Conservation (phyloP, 768 basidiomycete species). For the Suillus discolor region DNA sequence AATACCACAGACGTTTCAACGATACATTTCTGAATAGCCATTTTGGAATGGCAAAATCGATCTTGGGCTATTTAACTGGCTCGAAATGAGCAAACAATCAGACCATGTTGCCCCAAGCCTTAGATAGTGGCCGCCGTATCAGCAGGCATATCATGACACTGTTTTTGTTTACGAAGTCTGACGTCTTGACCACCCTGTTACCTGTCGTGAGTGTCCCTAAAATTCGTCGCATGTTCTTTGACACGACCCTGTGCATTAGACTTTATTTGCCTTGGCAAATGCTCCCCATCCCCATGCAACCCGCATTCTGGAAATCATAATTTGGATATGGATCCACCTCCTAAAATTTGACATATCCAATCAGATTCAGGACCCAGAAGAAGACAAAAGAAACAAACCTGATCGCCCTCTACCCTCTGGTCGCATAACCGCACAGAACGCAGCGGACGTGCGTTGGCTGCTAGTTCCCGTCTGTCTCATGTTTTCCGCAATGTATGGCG, state of each 20-base stretch:
- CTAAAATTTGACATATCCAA: conserved; percentile 40
- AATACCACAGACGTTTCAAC: not conserved
- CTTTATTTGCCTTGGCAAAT: conserved; percentile 25
- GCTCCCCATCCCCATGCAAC: conserved; percentile 19
- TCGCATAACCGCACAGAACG: conserved; percentile 34
- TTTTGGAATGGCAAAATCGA: not conserved
- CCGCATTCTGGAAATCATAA: conserved; percentile 21
- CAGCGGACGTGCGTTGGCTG: conserved; percentile 32
- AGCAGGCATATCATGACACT: conserved; percentile 14
- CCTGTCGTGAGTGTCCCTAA: conserved; percentile 4
- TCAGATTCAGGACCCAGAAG: conserved; percentile 35
- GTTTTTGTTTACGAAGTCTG: conserved; percentile 13
- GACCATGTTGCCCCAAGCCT: conserved; percentile 3
- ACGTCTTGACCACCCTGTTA: conserved; percentile 10
- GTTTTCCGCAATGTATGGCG: conserved; percentile 29
- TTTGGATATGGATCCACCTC: conserved; percentile 44
- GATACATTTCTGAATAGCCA: not conserved
- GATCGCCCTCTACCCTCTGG: conserved; percentile 42
- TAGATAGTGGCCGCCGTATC: conserved; percentile 1
- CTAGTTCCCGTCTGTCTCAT: conserved; percentile 29
- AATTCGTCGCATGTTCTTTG: not conserved
- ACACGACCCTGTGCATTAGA: conserved; percentile 17
- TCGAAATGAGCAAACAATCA: not conserved
- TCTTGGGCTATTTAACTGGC: not conserved
- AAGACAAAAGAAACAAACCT: conserved; percentile 40